A percentile compares a stretch with the other conserved stretches of the same genome.
Conservation (phyloP, 495 filamentous ascomycete species). For the Amorphotheca resinae region DNA sequence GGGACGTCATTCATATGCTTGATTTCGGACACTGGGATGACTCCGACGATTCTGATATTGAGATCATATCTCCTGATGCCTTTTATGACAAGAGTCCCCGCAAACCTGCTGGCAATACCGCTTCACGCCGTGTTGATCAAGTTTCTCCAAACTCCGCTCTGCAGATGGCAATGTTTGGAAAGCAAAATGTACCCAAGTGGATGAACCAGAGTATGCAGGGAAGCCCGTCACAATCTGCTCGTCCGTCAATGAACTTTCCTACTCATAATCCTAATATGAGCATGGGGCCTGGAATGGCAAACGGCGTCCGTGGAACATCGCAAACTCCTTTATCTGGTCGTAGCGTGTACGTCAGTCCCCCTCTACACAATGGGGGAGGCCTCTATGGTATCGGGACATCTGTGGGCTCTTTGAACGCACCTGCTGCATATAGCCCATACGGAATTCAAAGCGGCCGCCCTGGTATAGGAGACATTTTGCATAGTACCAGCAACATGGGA, state of each 20-base stretch:
- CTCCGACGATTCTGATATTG: constrained; percentile 20
- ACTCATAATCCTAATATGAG: too few relatives aligned
- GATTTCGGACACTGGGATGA: constrained; percentile 16
- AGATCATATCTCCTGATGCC: constrained; percentile 14
- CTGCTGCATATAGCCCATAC: too few relatives aligned
- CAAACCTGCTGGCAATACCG: not conserved
- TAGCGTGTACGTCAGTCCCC: too few relatives aligned
- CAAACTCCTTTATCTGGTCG: too few relatives aligned
- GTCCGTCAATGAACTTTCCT: too few relatives aligned
- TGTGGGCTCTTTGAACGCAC: too few relatives aligned
- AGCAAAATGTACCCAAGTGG: not conserved
- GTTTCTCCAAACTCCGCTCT: constrained; percentile 1
- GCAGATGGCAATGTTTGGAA: constrained; percentile 7
- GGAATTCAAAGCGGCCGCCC: not conserved
- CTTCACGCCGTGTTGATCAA: constrained; percentile 1
- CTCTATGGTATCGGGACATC: too few relatives aligned
- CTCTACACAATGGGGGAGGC: too few relatives aligned
- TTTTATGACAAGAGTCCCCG: constrained; percentile 15
- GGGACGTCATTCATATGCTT: not conserved
- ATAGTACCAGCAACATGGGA: not conserved
- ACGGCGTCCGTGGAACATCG: too few relatives aligned
- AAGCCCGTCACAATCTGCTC: too few relatives aligned
- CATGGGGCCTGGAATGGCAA: too few relatives aligned
- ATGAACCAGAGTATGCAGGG: too few relatives aligned
- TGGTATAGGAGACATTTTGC: not conserved